Percentiles rank a stretch among this genome's conserved stretches.
Conservation (phyloP, 352 stramenopile species). For the Blastocystis sp. region DNA sequence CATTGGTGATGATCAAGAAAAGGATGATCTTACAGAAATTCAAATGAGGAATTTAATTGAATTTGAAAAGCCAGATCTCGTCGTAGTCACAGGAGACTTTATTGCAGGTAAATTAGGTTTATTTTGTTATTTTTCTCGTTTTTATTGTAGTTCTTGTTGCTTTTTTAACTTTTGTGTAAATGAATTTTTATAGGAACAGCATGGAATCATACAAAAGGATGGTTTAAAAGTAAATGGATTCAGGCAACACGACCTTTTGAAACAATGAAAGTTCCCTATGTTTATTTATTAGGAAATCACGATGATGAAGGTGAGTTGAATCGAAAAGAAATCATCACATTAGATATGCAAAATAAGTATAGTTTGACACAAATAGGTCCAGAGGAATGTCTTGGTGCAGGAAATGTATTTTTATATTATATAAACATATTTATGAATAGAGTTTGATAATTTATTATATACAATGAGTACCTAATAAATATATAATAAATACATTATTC, state of each 20-base stretch:
- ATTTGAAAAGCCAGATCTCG: slow-evolving; percentile 8
- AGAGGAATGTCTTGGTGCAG: neutral
- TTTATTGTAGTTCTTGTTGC: too few species aligned
- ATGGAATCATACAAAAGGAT: slow-evolving; percentile 1
- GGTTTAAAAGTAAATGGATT: slow-evolving; percentile 6
- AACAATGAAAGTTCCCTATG: slow-evolving; percentile 2
- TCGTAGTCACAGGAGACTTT: slow-evolving; percentile 7
- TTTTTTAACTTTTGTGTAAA: too few species aligned
- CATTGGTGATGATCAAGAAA: slow-evolving; percentile 2
- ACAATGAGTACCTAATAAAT: too few species aligned
- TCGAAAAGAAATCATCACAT: neutral
- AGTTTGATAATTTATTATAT: too few species aligned
- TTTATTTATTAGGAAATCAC: slow-evolving; percentile 13
- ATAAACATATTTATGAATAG: too few species aligned
- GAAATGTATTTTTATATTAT: too few species aligned
- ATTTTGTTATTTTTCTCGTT: too few species aligned
- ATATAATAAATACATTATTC: too few species aligned
- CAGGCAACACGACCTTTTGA: neutral
- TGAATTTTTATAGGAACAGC: too few species aligned
- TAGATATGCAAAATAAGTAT: slow-evolving; percentile 15
- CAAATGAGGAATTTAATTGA: slow-evolving; percentile 3
- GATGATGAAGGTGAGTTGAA: slow-evolving; percentile 5
- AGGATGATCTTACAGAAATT: neutral
- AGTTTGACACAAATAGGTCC: slow-evolving; percentile 2
- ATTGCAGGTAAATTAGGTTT: too few species aligned